phyloP scores from a whole-genome alignment of 805 yeast species.

The Yarrowia phangngaensis region DNA sequence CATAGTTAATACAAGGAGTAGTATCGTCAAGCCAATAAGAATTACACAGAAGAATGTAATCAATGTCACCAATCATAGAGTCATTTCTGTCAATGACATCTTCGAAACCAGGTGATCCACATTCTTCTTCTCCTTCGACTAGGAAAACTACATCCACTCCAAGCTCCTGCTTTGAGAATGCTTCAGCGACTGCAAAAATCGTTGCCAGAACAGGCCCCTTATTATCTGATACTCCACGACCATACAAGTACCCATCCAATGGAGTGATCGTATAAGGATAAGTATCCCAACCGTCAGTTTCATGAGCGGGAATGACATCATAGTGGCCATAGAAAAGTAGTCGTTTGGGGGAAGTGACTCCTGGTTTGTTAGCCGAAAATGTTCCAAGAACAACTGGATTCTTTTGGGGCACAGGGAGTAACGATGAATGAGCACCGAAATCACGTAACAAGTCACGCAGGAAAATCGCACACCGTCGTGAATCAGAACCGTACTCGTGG shows the following conservation, averaged over 20 bases:
- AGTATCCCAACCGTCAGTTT: slow-evolving; percentile 59
- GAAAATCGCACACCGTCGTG: slow-evolving; percentile 80
- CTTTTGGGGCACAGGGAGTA: slow-evolving; percentile 62
- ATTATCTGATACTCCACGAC: slow-evolving; percentile 91
- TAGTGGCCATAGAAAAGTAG: slow-evolving; percentile 93
- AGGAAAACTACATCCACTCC: slow-evolving; percentile 73
- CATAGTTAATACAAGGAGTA: slow-evolving; percentile 90
- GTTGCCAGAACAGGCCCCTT: slow-evolving; percentile 92
- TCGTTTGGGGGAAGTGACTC: slow-evolving; percentile 34
- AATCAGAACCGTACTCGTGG: slow-evolving; percentile 65
- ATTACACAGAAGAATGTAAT: slow-evolving; percentile 85
- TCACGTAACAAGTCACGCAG: slow-evolving; percentile 57
- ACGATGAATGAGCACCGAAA: slow-evolving; percentile 61
- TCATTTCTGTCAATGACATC: slow-evolving; percentile 65
- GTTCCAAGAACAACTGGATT: slow-evolving; percentile 82
- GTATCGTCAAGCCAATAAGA: slow-evolving; percentile 91
- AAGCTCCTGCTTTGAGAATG: slow-evolving; percentile 50
- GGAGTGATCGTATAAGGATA: slow-evolving; percentile 76
- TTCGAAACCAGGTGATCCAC: slow-evolving; percentile 84
- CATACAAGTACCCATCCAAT: slow-evolving; percentile 78
- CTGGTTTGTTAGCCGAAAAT: slow-evolving; percentile 46
- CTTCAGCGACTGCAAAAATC: slow-evolving; percentile 76
- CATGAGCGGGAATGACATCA: slow-evolving; percentile 82
- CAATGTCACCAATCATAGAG: slow-evolving; percentile 82
- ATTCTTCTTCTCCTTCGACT: slow-evolving; percentile 94